Evolutionary conservation across 306 rosid genomes (phyloP).

Genomic region (Vigna unguiculata): DNA sequence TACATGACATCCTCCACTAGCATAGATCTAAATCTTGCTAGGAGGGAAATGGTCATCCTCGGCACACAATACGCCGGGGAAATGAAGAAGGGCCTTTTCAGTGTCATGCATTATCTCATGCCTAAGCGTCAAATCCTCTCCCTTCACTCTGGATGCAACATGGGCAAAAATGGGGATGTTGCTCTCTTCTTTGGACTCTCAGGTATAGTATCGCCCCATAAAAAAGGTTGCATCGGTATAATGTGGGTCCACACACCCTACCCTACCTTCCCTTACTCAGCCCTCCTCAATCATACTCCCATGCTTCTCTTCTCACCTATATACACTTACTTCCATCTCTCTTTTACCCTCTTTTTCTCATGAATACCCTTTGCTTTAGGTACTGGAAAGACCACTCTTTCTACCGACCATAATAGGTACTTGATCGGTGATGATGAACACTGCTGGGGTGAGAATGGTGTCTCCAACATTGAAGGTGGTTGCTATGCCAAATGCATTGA

Average conservation of each 20-base stretch:
- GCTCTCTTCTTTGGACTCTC: slow-evolving; percentile 98
- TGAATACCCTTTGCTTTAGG: slow-evolving; percentile 48
- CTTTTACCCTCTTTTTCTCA: slow-evolving; percentile 1
- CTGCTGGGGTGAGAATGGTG: slow-evolving; percentile 83
- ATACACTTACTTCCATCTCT: not conserved
- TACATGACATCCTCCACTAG: slow-evolving; percentile 97
- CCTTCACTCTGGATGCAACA: slow-evolving; percentile 91
- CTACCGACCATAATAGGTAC: slow-evolving; percentile 81
- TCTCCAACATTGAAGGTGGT: slow-evolving; percentile 96
- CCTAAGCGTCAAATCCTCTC: slow-evolving; percentile 84
- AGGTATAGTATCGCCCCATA: slow-evolving; percentile 62
- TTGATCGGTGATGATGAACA: slow-evolving; percentile 94
- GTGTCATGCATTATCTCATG: slow-evolving; percentile 95
- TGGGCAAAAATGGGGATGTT: slow-evolving; percentile 87
- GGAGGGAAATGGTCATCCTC: slow-evolving; percentile 96
- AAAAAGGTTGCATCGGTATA: slow-evolving; percentile 3
- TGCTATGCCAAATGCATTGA: slow-evolving; percentile 96
- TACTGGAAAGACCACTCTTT: slow-evolving; percentile 88
- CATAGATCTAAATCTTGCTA: slow-evolving; percentile 82
- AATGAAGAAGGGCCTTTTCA: slow-evolving; percentile 94
- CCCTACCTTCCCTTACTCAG: slow-evolving; percentile 41
- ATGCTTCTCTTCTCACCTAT: not conserved
- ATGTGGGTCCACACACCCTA: not conserved
- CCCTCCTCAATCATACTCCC: slow-evolving; percentile 27
- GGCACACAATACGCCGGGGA: slow-evolving; percentile 98